Conservation (phyloP, 2,329 filamentous ascomycete genomes). For the Alternaria novae-zelandiae region DNA sequence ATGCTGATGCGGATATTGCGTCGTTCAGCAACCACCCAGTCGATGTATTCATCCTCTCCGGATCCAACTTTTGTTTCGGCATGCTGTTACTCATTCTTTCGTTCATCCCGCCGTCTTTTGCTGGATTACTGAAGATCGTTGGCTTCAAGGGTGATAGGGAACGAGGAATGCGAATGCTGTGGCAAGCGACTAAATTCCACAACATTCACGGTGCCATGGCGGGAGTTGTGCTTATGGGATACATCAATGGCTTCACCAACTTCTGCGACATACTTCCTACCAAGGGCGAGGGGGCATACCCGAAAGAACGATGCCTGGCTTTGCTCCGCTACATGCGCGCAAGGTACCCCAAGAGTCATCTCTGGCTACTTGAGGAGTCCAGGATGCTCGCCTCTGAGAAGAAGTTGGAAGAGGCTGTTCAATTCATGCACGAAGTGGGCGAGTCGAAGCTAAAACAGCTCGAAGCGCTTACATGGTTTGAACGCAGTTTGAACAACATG, state of each 20-base stretch:
- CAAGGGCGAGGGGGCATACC: constrained; percentile 68
- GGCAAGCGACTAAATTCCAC: constrained; percentile 83
- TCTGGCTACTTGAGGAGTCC: constrained; percentile 91
- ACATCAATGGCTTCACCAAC: constrained; percentile 86
- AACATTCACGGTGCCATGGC: constrained; percentile 95
- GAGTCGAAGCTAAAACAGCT: constrained; percentile 85
- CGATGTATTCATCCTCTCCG: constrained; percentile 88
- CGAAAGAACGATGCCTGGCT: constrained; percentile 68
- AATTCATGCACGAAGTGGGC: constrained; percentile 65
- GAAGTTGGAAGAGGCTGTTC: constrained; percentile 70
- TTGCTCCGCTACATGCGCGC: constrained; percentile 76
- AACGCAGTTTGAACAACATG: constrained; percentile 79
- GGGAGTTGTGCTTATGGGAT: constrained; percentile 78
- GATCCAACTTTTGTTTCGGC: constrained; percentile 88
- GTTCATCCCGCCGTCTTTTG: constrained; percentile 89
- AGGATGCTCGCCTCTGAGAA: constrained; percentile 73
- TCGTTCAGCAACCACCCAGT: constrained; percentile 73
- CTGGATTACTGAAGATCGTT: constrained; percentile 82
- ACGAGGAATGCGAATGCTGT: constrained; percentile 82
- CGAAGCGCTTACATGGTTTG: constrained; percentile 83
- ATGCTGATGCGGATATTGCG: constrained; percentile 64
- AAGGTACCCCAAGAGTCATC: constrained; percentile 78
- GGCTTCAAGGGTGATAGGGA: constrained; percentile 90
- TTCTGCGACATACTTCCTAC: constrained; percentile 85
- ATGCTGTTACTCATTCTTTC: constrained; percentile 86